phyloP scores from a whole-genome alignment of 768 basidiomycete genomes.

The Porpolomopsis calyptriformis region DNA sequence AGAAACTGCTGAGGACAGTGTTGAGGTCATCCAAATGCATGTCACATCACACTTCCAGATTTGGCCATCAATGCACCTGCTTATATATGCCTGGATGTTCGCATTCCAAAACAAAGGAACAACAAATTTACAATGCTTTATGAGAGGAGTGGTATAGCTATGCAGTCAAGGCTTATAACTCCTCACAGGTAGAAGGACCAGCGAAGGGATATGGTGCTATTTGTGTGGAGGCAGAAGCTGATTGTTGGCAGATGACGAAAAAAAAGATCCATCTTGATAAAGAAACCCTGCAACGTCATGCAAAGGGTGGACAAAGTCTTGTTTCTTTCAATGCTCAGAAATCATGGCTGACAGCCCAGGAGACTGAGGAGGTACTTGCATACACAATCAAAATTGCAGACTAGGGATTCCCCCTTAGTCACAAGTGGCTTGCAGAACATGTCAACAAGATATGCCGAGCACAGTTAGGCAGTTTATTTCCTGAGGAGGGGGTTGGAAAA shows the following conservation, averaged over 20 bases:
- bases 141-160: too few relatives aligned
- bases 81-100: too few relatives aligned
- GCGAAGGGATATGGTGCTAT: too few relatives aligned
- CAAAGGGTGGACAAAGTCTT: background rate
- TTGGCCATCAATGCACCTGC: too few relatives aligned
- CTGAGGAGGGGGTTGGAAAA: slow-evolving; percentile 22
- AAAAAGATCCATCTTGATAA: background rate
- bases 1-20: too few relatives aligned
- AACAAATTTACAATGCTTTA: too few relatives aligned
- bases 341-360: slow-evolving; percentile 19
- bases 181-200: too few relatives aligned
- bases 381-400: slow-evolving; percentile 19
- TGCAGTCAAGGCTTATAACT: too few relatives aligned
- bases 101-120: too few relatives aligned
- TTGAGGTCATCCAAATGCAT: too few relatives aligned
- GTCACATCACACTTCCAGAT: too few relatives aligned
- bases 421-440: slow-evolving; percentile 22
- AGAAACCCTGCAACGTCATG: background rate
- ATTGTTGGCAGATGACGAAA: background rate
- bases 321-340: slow-evolving; percentile 15
- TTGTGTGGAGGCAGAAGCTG: background rate
- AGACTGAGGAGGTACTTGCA: slow-evolving; percentile 22
- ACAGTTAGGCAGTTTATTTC: slow-evolving; percentile 20
- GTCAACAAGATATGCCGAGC: slow-evolving; percentile 23
- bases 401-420: slow-evolving; percentile 26